These are phyloP conservation scores for Ogataea nakhonphanomensis DNA, from an alignment of 805 yeast species.

Conservation along the genomic window DNA sequence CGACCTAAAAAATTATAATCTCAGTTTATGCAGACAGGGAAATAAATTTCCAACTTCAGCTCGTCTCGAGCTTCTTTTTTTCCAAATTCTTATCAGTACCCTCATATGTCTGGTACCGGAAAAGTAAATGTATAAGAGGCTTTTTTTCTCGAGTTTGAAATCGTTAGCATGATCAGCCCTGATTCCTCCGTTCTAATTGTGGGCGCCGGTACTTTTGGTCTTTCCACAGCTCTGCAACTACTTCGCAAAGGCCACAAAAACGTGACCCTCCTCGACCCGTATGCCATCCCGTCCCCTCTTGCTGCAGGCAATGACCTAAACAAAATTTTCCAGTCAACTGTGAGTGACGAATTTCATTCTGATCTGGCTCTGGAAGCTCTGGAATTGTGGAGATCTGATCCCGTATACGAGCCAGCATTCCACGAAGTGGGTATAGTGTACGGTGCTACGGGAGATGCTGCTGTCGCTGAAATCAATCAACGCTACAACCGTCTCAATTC, in stretches of 20 bases:
- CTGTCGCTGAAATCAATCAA: conserved; percentile 7
- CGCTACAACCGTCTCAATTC: conserved; percentile 2
- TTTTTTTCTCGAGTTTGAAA: not conserved
- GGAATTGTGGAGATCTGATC: conserved; percentile 35
- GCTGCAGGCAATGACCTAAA: conserved; percentile 27
- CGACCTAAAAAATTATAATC: no score
- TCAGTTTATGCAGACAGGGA: not conserved
- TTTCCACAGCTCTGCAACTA: conserved; percentile 39
- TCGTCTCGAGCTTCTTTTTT: not conserved
- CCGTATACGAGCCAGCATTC: conserved; percentile 19
- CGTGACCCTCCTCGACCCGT: conserved; percentile 12
- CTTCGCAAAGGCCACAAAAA: conserved; percentile 32
- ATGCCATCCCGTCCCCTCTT: not conserved
- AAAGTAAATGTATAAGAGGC: not conserved
- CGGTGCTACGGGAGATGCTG: conserved; percentile 19
- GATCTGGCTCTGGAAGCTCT: conserved; percentile 44
- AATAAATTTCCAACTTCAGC: not conserved
- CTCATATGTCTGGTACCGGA: not conserved
- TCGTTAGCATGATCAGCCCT: not conserved
- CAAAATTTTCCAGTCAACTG: conserved; percentile 48
- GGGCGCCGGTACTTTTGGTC: conserved; percentile 46
- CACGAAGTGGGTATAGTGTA: conserved; percentile 33
- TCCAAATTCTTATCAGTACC: not conserved
- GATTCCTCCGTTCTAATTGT: conserved; percentile 25
- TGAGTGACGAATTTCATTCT: conserved; percentile 39